Conservation (phyloP, 2,329 filamentous ascomycete genomes). For the Simplicillium sp. region DNA sequence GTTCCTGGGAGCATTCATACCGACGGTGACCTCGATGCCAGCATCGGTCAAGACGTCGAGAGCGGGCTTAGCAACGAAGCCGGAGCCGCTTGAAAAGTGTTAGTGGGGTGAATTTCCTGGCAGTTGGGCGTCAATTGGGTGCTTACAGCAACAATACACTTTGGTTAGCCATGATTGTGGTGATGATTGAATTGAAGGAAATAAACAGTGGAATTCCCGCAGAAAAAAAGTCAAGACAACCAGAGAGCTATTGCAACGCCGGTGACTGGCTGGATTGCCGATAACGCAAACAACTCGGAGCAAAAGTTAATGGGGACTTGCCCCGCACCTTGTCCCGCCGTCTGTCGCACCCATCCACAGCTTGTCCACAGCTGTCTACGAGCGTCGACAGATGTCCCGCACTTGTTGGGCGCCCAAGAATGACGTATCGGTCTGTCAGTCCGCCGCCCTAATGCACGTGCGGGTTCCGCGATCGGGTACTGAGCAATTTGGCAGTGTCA, state of each 20-base stretch:
- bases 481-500: no score
- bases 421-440: no score
- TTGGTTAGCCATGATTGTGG: constrained; percentile 9
- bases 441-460: no score
- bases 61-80: constrained; percentile 54
- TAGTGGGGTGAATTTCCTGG: constrained; percentile 3
- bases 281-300: neutral
- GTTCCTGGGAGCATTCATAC: constrained; percentile 28
- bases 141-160: constrained; percentile 8
- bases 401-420: no score
- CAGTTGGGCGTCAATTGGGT: neutral
- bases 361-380: no score
- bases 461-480: no score
- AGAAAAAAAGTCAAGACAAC: neutral
- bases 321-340: neutral
- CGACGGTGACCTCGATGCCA: constrained; percentile 56
- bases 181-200: neutral
- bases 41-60: constrained; percentile 52
- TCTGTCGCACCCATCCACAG: no score
- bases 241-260: neutral
- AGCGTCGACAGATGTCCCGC: no score
- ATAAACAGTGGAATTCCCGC: neutral
- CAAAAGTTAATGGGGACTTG: neutral
- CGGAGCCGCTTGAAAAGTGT: constrained; percentile 28
- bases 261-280: neutral